Base-by-base conservation (phyloP, 2,329 filamentous ascomycete species). In the Sclerotinia glacialis region DNA sequence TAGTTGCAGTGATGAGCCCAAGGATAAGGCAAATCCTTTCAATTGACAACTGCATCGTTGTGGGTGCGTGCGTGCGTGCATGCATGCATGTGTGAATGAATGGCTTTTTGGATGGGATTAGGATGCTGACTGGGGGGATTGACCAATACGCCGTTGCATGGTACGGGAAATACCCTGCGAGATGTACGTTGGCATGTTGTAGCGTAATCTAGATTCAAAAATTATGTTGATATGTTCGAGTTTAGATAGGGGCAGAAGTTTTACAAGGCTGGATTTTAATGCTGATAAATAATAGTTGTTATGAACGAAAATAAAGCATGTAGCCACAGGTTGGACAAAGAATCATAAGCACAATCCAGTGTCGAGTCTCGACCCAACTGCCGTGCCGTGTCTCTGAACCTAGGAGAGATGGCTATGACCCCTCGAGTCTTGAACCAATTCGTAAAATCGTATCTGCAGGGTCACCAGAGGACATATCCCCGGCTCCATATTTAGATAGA, bases 1-100 rank as follows among this genome's bases (percentile, higher is more conserved):
- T 28, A 47, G 58, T n/a, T 37, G 46, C 12, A 49, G 40, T 61
- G 58, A 61, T 61, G 31, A 37, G 44, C 58, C 46, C 58, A 47
- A 40, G 58, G 58, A 61, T 61, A 61, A 7, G 8, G 58, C 28
- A 49, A 37, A 61, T 61, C 58, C 28, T 26, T 40, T 49, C 26
- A 46, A 49, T 49, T 61, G 44, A 47, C 21, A 60, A 44, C 34
- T 18, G 56, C 42, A 60, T 46, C 42, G n/a, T 47, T 31, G 42
- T 47, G 44, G 9, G 28, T n/a, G 26, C 9, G 21, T 16, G 37
- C 18, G 28, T 54, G 16, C 34, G 42, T 40, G n/a, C 31, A 60
- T 49, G 31, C 18, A 49, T 37, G 58, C 21, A 56, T 21, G 37
- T 37, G n/a, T 21, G 11, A 11, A 37, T 54, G 52, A 21, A 52